phyloP scores from a whole-genome alignment of 345 rosid species.

The Eucalyptus coolabah region DNA sequence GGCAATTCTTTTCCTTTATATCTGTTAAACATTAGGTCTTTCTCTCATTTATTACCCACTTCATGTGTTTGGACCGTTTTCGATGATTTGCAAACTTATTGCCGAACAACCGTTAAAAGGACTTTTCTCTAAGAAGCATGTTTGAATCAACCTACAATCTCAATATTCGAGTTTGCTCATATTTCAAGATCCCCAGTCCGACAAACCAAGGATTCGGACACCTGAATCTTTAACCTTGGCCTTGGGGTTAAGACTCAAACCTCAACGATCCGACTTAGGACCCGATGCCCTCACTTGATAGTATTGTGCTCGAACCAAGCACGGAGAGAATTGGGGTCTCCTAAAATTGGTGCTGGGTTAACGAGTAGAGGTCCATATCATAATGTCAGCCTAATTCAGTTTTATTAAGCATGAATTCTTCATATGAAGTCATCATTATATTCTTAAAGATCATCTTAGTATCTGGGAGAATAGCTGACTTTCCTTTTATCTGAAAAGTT shows the following conservation, averaged over 20 bases:
- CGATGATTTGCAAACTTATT: no score
- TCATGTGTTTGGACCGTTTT: not conserved
- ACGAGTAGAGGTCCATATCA: not conserved
- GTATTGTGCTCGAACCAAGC: not conserved
- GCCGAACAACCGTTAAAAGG: not conserved
- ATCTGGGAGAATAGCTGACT: not conserved
- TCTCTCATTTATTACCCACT: not conserved
- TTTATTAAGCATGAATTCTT: not conserved
- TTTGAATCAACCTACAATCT: no score
- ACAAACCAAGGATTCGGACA: fast-evolving
- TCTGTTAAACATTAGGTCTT: not conserved
- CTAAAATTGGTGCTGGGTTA: not conserved
- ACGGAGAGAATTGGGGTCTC: not conserved
- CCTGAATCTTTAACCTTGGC: not conserved
- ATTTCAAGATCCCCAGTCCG: not conserved
- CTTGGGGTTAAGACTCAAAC: not conserved
- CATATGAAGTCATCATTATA: not conserved
- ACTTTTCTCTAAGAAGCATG: not conserved
- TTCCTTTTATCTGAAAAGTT: not conserved
- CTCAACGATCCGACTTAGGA: not conserved
- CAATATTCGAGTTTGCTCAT: not conserved
- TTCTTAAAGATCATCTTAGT: not conserved
- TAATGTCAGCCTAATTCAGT: not conserved
- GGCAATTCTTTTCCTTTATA: not conserved
- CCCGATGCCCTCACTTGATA: not conserved